Conservation (phyloP, 2,329 filamentous ascomycete genomes). For the Sarocladium kiliense region DNA sequence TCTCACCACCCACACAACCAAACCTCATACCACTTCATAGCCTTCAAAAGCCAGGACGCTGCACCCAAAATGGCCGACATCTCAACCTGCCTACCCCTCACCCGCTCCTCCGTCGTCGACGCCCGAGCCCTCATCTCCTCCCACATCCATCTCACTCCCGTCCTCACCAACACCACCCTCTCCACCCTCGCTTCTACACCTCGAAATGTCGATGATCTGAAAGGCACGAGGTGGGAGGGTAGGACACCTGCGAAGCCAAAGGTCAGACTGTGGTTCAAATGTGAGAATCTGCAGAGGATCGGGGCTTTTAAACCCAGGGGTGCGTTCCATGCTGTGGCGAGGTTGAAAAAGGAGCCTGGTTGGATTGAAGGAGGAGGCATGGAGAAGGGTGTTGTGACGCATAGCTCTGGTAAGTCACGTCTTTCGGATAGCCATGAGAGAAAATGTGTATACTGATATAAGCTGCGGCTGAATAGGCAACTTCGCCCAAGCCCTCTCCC, state of each 20-base stretch:
- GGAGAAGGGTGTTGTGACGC: constrained; percentile 74
- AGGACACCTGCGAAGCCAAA: constrained; percentile 56
- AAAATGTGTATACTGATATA: constrained; percentile 3
- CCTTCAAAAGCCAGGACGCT: too few relatives aligned
- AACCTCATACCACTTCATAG: too few relatives aligned
- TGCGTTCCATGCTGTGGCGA: constrained; percentile 78
- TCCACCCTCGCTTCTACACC: constrained; percentile 69
- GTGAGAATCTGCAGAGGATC: constrained; percentile 85
- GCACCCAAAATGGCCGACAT: constrained; percentile 52
- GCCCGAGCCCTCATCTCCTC: constrained; percentile 70
- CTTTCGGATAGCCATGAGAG: too few relatives aligned
- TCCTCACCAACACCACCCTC: constrained; percentile 74
- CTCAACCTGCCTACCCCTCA: constrained; percentile 58
- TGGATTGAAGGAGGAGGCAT: constrained; percentile 55
- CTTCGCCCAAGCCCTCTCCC: constrained; percentile 86
- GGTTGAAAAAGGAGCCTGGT: constrained; percentile 58
- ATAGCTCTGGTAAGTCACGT: constrained; percentile 66
- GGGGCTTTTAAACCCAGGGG: constrained; percentile 92
- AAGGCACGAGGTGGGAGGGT: constrained; percentile 51
- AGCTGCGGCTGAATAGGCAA: constrained; percentile 57
- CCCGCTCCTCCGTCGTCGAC: constrained; percentile 62
- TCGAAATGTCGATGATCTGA: constrained; percentile 47
- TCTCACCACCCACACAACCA: too few relatives aligned
- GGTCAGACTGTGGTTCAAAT: constrained; percentile 85
- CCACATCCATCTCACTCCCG: constrained; percentile 77